phyloP scores from a whole-genome alignment of 2,329 filamentous ascomycete species.

The Zymoseptoria pseudotritici region DNA sequence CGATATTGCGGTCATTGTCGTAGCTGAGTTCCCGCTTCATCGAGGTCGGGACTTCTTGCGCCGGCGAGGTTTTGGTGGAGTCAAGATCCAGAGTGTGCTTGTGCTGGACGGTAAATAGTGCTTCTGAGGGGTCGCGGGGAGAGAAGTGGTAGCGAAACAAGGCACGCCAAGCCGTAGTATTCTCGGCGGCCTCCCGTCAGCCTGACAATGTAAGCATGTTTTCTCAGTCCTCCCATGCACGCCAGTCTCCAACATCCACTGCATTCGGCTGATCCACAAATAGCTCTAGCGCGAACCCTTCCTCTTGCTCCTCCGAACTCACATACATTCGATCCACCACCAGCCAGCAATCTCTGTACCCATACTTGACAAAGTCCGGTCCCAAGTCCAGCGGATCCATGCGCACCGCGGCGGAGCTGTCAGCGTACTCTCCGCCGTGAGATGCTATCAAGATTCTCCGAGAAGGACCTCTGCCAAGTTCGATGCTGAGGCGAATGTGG shows the following conservation, averaged over 20 bases:
- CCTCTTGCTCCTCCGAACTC: slow-evolving; percentile 38
- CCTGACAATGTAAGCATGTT: not conserved
- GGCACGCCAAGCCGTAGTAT: not conserved
- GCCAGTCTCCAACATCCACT: slow-evolving; percentile 40
- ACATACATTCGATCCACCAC: slow-evolving; percentile 74
- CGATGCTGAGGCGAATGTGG: slow-evolving; percentile 63
- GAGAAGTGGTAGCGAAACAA: not conserved
- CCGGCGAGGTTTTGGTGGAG: slow-evolving; percentile 42
- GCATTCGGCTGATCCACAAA: slow-evolving; percentile 39
- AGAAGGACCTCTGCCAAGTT: slow-evolving; percentile 64
- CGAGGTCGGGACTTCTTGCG: slow-evolving; percentile 44
- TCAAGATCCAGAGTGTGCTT: slow-evolving; percentile 47
- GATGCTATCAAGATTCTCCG: slow-evolving; percentile 58
- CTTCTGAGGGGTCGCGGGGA: not conserved
- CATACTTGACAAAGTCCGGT: slow-evolving; percentile 43
- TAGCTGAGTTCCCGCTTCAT: slow-evolving; percentile 53
- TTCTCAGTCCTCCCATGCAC: slow-evolving; percentile 34
- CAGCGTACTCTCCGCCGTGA: slow-evolving; percentile 66
- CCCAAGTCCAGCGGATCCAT: slow-evolving; percentile 69
- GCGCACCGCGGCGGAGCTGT: slow-evolving; percentile 56
- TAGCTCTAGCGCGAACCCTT: slow-evolving; percentile 46
- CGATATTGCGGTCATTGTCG: slow-evolving; percentile 43
- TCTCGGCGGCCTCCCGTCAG: not conserved
- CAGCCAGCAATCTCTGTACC: slow-evolving; percentile 60
- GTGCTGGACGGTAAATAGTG: slow-evolving; percentile 37